Evolutionary conservation across 1,284 basidiomycete species (phyloP).

Genomic region (Agroathelia rolfsii): DNA sequence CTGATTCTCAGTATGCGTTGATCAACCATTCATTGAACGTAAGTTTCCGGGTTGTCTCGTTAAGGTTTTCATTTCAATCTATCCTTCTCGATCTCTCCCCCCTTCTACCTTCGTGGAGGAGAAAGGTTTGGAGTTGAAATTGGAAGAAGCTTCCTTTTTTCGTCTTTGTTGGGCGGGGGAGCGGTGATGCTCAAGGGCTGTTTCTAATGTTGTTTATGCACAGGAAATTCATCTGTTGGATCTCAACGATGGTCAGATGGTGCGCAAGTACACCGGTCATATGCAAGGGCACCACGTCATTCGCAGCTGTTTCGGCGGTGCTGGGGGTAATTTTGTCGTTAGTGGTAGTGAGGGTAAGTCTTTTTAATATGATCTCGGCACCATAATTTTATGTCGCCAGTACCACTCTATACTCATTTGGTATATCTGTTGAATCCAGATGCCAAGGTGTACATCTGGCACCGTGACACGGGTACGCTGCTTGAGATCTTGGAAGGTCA

Average conservation of each 20-base stretch:
- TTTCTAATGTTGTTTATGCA: slow-evolving; percentile 12
- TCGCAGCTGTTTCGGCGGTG: slow-evolving; percentile 90
- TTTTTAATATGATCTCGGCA: slow-evolving; percentile 1
- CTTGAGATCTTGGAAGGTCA: slow-evolving; percentile 84
- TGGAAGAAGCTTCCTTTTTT: too few species aligned
- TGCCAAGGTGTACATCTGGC: slow-evolving; percentile 91
- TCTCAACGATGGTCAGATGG: slow-evolving; percentile 56
- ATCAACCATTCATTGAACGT: slow-evolving; percentile 84
- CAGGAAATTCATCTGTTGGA: slow-evolving; percentile 90
- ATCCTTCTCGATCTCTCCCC: slow-evolving; percentile 6
- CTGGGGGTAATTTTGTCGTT: slow-evolving; percentile 81
- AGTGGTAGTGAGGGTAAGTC: slow-evolving; percentile 88
- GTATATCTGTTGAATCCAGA: slow-evolving; percentile 36
- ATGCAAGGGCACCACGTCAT: slow-evolving; percentile 78
- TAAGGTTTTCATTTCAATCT: slow-evolving; percentile 10
- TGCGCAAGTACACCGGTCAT: slow-evolving; percentile 77
- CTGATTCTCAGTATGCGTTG: slow-evolving; percentile 80
- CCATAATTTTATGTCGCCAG: too few species aligned
- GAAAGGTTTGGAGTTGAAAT: too few species aligned
- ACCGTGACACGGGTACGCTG: slow-evolving; percentile 74
- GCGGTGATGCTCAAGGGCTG: too few species aligned
- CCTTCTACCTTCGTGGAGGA: too few species aligned
- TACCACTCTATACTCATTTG: neutral
- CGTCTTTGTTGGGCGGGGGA: too few species aligned
- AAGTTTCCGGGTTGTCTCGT: too few species aligned